Evolutionary conservation across 257 asterid genomes (phyloP), one percentile per base, ranked within the genome.

Genomic region (Solanum chmielewskii): DNA sequence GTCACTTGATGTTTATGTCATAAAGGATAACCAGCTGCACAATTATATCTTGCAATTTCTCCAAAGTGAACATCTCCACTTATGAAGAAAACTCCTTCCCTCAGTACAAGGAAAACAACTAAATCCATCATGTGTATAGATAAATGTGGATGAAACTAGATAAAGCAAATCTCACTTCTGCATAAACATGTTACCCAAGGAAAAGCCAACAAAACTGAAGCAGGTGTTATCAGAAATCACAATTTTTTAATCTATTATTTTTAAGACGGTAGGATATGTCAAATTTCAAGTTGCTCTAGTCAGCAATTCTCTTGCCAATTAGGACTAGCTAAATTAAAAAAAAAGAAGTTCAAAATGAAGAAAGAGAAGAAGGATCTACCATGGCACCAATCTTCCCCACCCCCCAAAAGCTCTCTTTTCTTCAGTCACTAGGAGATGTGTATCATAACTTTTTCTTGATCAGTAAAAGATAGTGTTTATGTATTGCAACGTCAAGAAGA

Each of bases 11-110:
- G 90, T 90, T 90, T 44, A 88, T 78, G 47, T 90, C 91, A 83
- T 90, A 90, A 35, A 18, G 91, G 91, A 49, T 90, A 90, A 64
- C 68, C 84, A 83, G 86, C 70, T 37, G 90, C 90, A 85, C 91
- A 88, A 84, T 88, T 90, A 88, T 88, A 83, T 75, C 90, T 88
- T 5, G 88, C 52, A 15, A 90, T 86, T 88, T 90, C 91, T 80
- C 91, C 91, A 86, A 87, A 90, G 52, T 45, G 52, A 45, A 45
- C 52, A 45, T 45, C 52, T 45, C 52, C 52, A 45, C 52, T 90
- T 45, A 90, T 75, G 86, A 90, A 90, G 80, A 90, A 78, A 20
- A 90, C 90, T 31, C 90, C 91, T 88, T 88, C 88, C 84, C 91
- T 90, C 89, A 88, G 42, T 64, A 56, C 37, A 74, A 44, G 44